These are phyloP conservation scores for Tuber brumale DNA, from an alignment of 495 filamentous ascomycete species.

Conservation along the genomic window DNA sequence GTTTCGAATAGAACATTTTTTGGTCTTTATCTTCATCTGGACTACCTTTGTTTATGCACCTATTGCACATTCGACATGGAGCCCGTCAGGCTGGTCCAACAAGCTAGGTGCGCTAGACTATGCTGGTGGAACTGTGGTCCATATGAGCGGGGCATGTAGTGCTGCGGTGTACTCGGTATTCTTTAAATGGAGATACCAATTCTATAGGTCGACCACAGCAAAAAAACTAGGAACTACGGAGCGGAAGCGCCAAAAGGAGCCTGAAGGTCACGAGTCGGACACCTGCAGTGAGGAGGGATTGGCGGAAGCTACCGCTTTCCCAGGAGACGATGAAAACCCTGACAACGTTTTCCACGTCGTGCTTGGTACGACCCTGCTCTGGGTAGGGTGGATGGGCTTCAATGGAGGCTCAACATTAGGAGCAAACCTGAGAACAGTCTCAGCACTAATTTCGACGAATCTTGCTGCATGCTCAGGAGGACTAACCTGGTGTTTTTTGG, in stretches of 20 bases:
- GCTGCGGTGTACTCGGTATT: background rate
- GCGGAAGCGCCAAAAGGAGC: background rate
- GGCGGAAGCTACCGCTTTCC: background rate
- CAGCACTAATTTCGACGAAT: background rate
- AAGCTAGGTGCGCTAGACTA: background rate
- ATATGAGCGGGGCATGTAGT: background rate
- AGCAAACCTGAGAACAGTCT: background rate
- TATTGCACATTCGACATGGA: slow-evolving; percentile 3
- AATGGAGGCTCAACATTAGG: background rate
- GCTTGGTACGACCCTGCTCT: background rate
- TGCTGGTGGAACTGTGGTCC: background rate
- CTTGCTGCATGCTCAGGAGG: background rate
- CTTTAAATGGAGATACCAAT: background rate
- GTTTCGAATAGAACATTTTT: background rate
- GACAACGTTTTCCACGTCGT: background rate
- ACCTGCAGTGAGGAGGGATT: background rate
- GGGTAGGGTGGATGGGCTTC: background rate
- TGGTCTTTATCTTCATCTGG: slow-evolving; percentile 3
- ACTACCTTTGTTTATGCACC: background rate
- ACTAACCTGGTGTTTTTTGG: background rate
- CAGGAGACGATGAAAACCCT: background rate
- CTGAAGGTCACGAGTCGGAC: background rate
- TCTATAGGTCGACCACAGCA: background rate
- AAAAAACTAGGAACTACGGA: background rate
- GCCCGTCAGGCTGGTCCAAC: background rate